Evolutionary conservation across 192 early-diverging fungal species (phyloP), one percentile per base, ranked within the genome.

Genomic region (Coemansia brasiliensis): DNA sequence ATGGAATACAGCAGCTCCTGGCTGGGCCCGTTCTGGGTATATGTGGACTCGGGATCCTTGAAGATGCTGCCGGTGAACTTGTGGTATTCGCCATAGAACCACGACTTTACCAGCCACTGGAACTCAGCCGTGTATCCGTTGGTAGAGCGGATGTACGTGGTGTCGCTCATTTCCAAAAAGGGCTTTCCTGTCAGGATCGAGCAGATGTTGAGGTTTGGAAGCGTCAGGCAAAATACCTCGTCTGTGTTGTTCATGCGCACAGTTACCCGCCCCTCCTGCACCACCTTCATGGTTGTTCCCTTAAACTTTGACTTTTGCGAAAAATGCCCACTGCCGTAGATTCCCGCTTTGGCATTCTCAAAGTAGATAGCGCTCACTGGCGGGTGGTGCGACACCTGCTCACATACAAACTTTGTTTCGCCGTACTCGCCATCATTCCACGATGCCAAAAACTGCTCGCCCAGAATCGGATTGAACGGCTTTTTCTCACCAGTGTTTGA

Each of bases 1-100:
- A 86, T 68, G 0, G 69, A 48, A 39, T 69, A 82, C 32, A 83
- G 65, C 41, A 55, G 46, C 40, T 75, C 63, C 45, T 62, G 61
- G 11, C 41, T 39, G 10, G 52, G 27, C 0, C 57, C 69, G 26
- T 65, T 58, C 1, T 35, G 53, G 9, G 68, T 69, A 46, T 50
- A 80, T 10, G 17, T 37, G 3, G 54, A 37, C 4, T 50, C 60
- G 5, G 61, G 53, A 21, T 82, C 83, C 53, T 49, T 71, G 24
- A 72, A 72, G 40, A 75, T 60, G 20, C 68, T 72, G 37, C 84
- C 88, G 50, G 86, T 86, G 70, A 91, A 91, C 58, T 85, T 84
- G 66, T 91, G 88, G 46, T 88, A 84, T 48, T 91, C 89, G 55
- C 91, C 91, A 15, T 87, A 87, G 59, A 91, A 79, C 84, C 88